Evolutionary conservation across 495 filamentous ascomycete species (phyloP), one percentile per base, ranked within the genome.

Genomic region (Penicillium subrubescens): DNA sequence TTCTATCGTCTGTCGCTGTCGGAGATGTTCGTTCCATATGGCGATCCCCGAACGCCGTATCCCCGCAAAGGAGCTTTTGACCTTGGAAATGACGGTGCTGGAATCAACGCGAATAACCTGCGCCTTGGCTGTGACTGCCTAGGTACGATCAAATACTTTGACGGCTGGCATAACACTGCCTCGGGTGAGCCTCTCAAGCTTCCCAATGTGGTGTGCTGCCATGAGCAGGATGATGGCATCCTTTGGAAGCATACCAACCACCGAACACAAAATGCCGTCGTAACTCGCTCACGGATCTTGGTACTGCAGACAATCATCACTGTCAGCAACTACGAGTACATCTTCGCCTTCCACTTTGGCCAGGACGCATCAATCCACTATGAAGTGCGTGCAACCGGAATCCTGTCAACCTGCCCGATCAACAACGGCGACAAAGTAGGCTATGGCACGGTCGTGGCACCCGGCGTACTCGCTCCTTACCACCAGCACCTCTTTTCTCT

Each of bases 401-500:
- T 97, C 65, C 79, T 97, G 8, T 92, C 88, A 41, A 96, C 93
- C 0, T 77, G 87, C 31, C 92, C 93, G 0, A 88, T 97, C 57
- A 85, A 91, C 57, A 62, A 68, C 3, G 70, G 55, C 5, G 83
- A 88, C 33, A 67, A 67, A 1, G 73, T 79, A 0, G 88, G 83
- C 33, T 97, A 88, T 77, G 94, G 94, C 34, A 97, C 93, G 1
- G 77, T 92, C 43, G 92, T 97, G 5, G 90, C 91, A 54, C 92
- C 92, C 0, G 94, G 94, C 0, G 92, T 93, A 5, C 79, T 97
- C 5, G 92, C 85, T 0, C 78, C 87, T 55, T 84, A 89, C 66
- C 94, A 97, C 69, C 94, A 97, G 69, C 94, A 97, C 75, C 88
- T 97, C 62, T 95, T 97, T 80, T 90, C 84, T 21, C 86, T 97